Evolutionary conservation across 139 green algal genomes (phyloP).

Genomic region (Chlorella sp.): DNA sequence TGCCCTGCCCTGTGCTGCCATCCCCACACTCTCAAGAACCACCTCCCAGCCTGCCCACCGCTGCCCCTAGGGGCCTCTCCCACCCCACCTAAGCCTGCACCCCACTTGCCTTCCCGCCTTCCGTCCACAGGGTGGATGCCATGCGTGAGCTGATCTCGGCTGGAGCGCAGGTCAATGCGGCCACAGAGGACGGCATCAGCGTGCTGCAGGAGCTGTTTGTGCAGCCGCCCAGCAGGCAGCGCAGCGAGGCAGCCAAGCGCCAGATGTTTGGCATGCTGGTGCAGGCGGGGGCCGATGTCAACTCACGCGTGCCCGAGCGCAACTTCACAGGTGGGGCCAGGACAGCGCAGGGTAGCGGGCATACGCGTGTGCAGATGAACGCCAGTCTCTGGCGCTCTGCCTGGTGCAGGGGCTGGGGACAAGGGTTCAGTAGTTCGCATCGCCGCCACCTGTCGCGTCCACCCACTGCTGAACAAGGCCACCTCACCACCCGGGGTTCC

Average conservation of each 20-base stretch:
- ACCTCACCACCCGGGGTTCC: not conserved
- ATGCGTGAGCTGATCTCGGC: conserved; percentile 20
- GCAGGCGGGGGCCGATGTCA: conserved; percentile 6
- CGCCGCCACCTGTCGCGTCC: not conserved
- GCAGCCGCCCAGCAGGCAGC: conserved; percentile 1
- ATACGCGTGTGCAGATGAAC: too few relatives aligned
- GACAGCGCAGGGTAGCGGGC: too few relatives aligned
- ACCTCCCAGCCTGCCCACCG: too few relatives aligned
- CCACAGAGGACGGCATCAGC: not conserved
- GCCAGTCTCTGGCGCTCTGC: too few relatives aligned
- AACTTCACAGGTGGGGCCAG: not conserved
- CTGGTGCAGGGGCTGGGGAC: too few relatives aligned
- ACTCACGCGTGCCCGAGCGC: not conserved
- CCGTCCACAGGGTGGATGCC: not conserved
- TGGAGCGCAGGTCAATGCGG: not conserved
- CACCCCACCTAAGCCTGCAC: too few relatives aligned
- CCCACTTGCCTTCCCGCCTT: not conserved
- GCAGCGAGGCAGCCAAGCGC: not conserved
- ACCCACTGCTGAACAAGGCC: not conserved
- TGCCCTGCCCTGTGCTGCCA: too few relatives aligned
- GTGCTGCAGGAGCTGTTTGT: conserved; percentile 18
- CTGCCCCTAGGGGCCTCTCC: too few relatives aligned
- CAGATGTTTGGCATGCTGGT: conserved; percentile 22
- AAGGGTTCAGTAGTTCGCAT: not conserved
- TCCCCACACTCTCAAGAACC: not conserved